Percentiles rank a stretch among this genome's conserved stretches.
Evolutionary conservation across 306 rosid genomes (phyloP).

Genomic region (Pachyrhizus erosus): DNA sequence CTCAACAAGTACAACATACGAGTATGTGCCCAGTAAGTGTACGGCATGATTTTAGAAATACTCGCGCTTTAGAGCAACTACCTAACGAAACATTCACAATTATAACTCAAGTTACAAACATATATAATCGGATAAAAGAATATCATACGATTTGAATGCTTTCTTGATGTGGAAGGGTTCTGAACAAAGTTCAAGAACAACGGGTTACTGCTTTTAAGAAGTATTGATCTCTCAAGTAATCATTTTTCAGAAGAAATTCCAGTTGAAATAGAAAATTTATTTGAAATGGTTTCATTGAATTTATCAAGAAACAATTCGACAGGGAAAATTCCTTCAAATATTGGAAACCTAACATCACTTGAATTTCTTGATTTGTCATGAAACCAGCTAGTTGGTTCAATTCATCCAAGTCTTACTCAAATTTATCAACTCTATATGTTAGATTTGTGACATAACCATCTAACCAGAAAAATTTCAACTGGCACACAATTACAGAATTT

Average conservation of each 20-base stretch:
- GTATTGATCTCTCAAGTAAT: constrained; percentile 40
- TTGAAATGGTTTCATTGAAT: constrained; percentile 19
- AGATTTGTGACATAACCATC: constrained; percentile 28
- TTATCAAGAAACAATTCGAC: constrained; percentile 38
- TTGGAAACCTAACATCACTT: constrained; percentile 7
- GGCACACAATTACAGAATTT: constrained; percentile 38
- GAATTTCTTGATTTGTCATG: constrained; percentile 39
- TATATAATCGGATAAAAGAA: too few species aligned
- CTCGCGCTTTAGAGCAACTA: too few species aligned
- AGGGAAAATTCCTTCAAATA: neutral
- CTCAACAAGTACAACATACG: too few species aligned
- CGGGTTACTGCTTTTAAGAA: neutral
- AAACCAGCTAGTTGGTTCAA: neutral
- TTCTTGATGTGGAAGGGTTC: constrained; percentile 39
- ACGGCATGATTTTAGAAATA: too few species aligned
- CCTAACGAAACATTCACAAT: too few species aligned
- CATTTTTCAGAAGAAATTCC: constrained; percentile 10
- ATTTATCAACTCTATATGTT: neutral
- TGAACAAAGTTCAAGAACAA: neutral
- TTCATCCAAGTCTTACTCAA: constrained; percentile 17
- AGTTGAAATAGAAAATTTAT: neutral
- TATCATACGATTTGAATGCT: neutral
- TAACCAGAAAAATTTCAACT: neutral
- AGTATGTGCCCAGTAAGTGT: too few species aligned
- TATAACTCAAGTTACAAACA: too few species aligned